Evolutionary conservation across 2,329 filamentous ascomycete species (phyloP), one percentile per base, ranked within the genome.

Genomic region (Trichoderma sp.): DNA sequence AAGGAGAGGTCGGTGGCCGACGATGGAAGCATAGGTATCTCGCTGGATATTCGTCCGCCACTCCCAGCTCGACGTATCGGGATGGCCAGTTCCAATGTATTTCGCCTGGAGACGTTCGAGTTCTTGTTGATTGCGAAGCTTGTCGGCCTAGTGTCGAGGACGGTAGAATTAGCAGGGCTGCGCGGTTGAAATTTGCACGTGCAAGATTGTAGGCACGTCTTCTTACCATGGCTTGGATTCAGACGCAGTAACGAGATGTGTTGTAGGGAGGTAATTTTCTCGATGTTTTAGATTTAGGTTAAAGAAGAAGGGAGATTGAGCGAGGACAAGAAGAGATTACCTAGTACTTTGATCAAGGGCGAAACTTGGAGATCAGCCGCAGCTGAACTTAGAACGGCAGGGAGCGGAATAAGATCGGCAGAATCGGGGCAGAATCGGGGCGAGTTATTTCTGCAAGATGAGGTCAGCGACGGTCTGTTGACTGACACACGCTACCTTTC

Each of bases 11-110:
- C 93, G 92, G 78, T 99, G 95, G 22, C 95, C 95, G 71, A 95
- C 87, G 74, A 97, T 94, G 70, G 90, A 93, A 22, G 93, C 88
- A 77, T 94, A 94, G 25, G 91, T 96, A 83, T 99, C 95, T 78
- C 95, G 93, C 77, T 93, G 88, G 77, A 98, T 94, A 82, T 98
- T 99, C 69, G 92, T 94, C 60, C 91, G 91, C 93, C 94, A 99
- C 82, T 99, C 95, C 89, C 95, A 95, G 79, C 93, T 96, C 29
- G 93, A 97, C 15, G 94, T 98, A 82, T 99, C 95, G 52, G 94
- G 92, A 80, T 97, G 94, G 27, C 95, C 95, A 4, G 95, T 98
- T 73, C 95, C 95, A 75, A 99, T 86, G 83, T 95, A 97, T 76
- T 96, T 96, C 76, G 94, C 90, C 81, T 99, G 95, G 19, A 98